These are phyloP conservation scores for Casuarina cunninghamiana DNA, from an alignment of 306 rosid species.

Conservation along the genomic window DNA sequence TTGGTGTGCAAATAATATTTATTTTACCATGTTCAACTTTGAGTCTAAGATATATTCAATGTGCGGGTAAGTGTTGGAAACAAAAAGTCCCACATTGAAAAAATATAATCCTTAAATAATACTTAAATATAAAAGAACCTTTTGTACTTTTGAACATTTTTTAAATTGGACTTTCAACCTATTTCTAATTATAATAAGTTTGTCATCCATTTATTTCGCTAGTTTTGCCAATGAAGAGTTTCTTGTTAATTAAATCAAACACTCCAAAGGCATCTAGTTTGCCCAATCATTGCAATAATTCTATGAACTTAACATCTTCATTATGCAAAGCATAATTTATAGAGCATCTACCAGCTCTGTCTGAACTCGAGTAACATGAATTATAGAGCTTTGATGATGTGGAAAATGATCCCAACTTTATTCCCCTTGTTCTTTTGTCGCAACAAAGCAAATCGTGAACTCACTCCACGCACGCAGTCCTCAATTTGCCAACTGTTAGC, in stretches of 20 bases:
- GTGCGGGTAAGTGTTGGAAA: too few relatives aligned
- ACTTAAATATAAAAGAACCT: too few relatives aligned
- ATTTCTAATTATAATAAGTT: too few relatives aligned
- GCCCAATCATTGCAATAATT: conserved; percentile 6
- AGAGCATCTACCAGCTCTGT: conserved; percentile 33
- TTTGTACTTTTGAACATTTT: too few relatives aligned
- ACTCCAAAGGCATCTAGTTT: neutral
- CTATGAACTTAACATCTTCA: conserved; percentile 8
- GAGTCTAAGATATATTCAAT: too few relatives aligned
- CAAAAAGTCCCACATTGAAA: too few relatives aligned
- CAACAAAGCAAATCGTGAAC: conserved; percentile 20
- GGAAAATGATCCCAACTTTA: conserved; percentile 32
- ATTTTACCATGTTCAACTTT: too few relatives aligned
- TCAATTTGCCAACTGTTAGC: conserved; percentile 22
- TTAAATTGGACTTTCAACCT: too few relatives aligned
- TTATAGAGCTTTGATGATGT: conserved; percentile 25
- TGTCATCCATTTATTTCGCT: neutral
- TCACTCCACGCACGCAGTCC: conserved; percentile 18
- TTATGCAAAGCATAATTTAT: conserved; percentile 20
- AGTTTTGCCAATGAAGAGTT: neutral
- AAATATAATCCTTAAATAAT: too few relatives aligned
- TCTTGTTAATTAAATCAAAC: neutral
- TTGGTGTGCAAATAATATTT: too few relatives aligned
- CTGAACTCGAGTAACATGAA: conserved; percentile 30
- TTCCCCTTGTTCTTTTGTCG: conserved; percentile 24